Percentiles rank a stretch among this genome's conserved stretches.
phyloP scores from a whole-genome alignment of 2,329 filamentous ascomycete species.

The Aspergillus sp. region DNA sequence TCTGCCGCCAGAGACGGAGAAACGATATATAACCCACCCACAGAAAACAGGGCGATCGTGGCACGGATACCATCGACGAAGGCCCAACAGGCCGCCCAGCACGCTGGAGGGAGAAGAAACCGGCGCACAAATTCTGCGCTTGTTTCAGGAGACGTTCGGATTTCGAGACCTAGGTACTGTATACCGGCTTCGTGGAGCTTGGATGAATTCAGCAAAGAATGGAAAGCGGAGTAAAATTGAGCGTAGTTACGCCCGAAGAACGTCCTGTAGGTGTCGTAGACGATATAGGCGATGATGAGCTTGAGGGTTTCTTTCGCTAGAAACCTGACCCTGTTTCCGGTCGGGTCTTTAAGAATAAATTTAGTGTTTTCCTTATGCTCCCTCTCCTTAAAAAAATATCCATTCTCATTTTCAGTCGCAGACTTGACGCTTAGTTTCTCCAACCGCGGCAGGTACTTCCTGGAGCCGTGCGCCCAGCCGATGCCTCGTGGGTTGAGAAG shows the following conservation, averaged over 20 bases:
- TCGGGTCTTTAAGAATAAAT: not conserved
- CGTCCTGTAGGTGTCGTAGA: constrained; percentile 14
- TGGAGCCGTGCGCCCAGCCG: constrained; percentile 17
- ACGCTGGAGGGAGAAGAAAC: constrained; percentile 12
- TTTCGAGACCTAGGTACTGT: not conserved
- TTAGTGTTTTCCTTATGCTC: not conserved
- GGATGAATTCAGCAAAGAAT: not conserved
- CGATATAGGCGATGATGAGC: constrained; percentile 8
- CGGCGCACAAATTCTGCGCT: constrained; percentile 3
- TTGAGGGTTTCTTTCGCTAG: not conserved
- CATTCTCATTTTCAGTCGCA: not conserved
- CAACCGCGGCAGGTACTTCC: constrained; percentile 11
- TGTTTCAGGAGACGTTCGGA: not conserved
- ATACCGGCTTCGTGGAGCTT: not conserved
- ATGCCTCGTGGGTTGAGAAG: constrained; percentile 18
- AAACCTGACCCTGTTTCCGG: constrained; percentile 2
- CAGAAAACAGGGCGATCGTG: constrained; percentile 2
- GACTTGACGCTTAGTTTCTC: not conserved
- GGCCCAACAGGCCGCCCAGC: constrained; percentile 17
- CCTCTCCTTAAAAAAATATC: not conserved
- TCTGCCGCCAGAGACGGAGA: constrained; percentile 7
- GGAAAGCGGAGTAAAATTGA: not conserved
- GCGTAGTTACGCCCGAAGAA: constrained; percentile 10
- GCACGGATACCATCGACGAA: constrained; percentile 18
- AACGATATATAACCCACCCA: constrained; percentile 5